Percentiles rank a stretch among this genome's conserved stretches.
Conservation (phyloP, 345 rosid genomes). For the Heritiera fomes region DNA sequence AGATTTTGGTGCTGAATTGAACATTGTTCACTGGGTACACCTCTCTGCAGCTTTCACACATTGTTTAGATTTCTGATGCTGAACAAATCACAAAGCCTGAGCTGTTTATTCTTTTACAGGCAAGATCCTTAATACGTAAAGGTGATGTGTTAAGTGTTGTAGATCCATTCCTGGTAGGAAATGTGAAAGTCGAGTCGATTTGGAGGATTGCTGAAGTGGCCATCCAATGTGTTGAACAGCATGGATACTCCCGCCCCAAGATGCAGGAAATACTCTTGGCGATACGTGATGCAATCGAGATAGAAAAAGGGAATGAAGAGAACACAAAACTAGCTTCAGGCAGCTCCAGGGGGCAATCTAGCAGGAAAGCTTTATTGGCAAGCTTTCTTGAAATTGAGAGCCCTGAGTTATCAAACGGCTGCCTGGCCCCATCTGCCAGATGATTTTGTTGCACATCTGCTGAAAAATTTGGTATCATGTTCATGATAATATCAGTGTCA, state of each 20-base stretch:
- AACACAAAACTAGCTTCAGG: constrained; percentile 39
- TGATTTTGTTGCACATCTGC: constrained; percentile 22
- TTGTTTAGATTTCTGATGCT: not conserved
- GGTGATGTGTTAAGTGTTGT: constrained; percentile 78
- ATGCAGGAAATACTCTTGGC: constrained; percentile 90
- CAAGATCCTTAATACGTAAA: constrained; percentile 75
- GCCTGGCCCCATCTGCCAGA: constrained; percentile 83
- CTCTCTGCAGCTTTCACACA: constrained; percentile 11
- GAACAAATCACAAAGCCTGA: constrained; percentile 11
- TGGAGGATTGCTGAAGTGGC: constrained; percentile 94
- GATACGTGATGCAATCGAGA: constrained; percentile 81
- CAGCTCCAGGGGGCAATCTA: constrained; percentile 62
- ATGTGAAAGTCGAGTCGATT: constrained; percentile 72
- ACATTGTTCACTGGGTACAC: constrained; percentile 92
- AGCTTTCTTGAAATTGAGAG: constrained; percentile 94
- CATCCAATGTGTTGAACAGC: constrained; percentile 80
- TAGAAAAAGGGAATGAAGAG: constrained; percentile 54
- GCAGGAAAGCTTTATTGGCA: constrained; percentile 76
- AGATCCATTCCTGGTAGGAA: constrained; percentile 59
- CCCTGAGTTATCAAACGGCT: constrained; percentile 70
- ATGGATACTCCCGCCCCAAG: constrained; percentile 63
- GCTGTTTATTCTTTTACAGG: constrained; percentile 41
- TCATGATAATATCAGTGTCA: no score
- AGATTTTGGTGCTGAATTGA: constrained; percentile 83
- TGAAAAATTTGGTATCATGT: not conserved